These are phyloP conservation scores for Adansonia madagascariensis DNA, from an alignment of 441 rosid species.

Conservation along the genomic window DNA sequence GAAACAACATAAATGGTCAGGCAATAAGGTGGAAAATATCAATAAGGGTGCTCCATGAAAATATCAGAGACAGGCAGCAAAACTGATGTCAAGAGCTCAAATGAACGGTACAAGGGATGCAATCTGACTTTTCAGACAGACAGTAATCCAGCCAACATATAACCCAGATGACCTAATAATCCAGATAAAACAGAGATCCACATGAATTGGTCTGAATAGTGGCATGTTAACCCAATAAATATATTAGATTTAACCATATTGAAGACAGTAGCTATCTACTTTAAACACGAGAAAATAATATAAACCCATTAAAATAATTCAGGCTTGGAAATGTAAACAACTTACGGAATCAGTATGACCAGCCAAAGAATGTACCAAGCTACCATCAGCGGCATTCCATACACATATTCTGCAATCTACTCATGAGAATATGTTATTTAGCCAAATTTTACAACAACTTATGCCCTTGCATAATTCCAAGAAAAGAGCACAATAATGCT, in stretches of 20 bases:
- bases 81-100: constrained; percentile 1
- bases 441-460: constrained; percentile 25
- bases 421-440: constrained; percentile 22
- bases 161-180: neutral
- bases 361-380: constrained; percentile 93
- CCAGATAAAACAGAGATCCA: constrained; percentile 1
- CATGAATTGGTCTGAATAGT: neutral
- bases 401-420: constrained; percentile 99
- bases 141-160: neutral
- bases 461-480: constrained; percentile 1
- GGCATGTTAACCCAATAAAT: constrained; percentile 2
- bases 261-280: neutral
- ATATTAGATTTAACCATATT: constrained; percentile 2
- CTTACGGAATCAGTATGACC: constrained; percentile 98
- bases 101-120: constrained; percentile 2
- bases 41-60: neutral
- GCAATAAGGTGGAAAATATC: constrained; percentile 1
- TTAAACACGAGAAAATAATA: neutral
- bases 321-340: constrained; percentile 24
- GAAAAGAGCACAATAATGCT: constrained; percentile 3
- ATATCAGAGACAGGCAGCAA: neutral
- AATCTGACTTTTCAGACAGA: neutral
- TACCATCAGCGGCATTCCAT: constrained; percentile 99
- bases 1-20: neutral
- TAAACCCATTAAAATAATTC: neutral